These are phyloP conservation scores for Annulohypoxylon bovei DNA, from an alignment of 495 filamentous ascomycete genomes.

Conservation along the genomic window DNA sequence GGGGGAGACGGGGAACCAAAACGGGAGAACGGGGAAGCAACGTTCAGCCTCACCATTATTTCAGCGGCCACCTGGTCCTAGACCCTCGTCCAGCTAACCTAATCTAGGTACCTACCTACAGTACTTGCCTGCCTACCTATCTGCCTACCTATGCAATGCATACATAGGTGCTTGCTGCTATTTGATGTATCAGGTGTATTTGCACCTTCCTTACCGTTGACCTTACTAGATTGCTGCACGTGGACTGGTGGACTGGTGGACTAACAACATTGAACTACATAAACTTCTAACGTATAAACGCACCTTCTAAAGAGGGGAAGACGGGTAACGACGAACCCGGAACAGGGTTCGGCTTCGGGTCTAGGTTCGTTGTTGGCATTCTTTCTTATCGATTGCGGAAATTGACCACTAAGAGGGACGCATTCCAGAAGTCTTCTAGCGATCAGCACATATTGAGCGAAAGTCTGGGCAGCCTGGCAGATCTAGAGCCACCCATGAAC, in stretches of 20 bases:
- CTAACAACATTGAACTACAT: no score
- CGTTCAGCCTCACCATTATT: constrained; percentile 38
- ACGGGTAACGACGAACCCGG: constrained; percentile 12
- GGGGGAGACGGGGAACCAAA: constrained; percentile 5
- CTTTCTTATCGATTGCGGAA: constrained; percentile 37
- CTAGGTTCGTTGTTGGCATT: background rate
- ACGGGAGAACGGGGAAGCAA: background rate
- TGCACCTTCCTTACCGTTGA: background rate
- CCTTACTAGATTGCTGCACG: background rate
- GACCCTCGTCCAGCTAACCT: background rate
- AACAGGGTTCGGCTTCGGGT: constrained; percentile 15
- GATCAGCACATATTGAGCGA: constrained; percentile 12
- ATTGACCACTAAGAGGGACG: constrained; percentile 31
- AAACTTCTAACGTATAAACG: background rate
- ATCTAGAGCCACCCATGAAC: constrained; percentile 37
- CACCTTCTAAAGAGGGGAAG: constrained; percentile 40
- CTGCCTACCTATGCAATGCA: no score
- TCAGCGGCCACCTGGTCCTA: background rate
- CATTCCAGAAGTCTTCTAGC: constrained; percentile 5
- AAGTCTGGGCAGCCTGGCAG: constrained; percentile 33
- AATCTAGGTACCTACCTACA: no score
- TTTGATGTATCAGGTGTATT: no score
- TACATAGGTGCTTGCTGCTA: no score
- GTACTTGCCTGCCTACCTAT: background rate
- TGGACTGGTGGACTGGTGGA: background rate